phyloP scores from a whole-genome alignment of 2,329 filamentous ascomycete species.

The Pleoardoris graminearum region DNA sequence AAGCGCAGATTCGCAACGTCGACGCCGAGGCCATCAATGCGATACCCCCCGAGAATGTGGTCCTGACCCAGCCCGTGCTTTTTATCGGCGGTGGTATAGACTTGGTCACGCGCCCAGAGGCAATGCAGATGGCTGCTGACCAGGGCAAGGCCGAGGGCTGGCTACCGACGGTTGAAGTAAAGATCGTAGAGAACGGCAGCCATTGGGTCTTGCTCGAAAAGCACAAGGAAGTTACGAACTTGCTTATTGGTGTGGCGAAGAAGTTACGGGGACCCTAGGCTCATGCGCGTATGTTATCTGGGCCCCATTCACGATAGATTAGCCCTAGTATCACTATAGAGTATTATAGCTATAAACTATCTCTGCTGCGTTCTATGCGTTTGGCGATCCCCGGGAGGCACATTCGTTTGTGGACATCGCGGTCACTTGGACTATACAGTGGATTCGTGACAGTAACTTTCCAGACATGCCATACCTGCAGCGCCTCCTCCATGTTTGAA shows the following conservation, averaged over 20 bases:
- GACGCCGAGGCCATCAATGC: not conserved
- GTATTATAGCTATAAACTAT: too few relatives aligned
- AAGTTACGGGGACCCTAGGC: too few relatives aligned
- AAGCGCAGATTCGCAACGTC: conserved; percentile 1
- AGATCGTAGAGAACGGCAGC: not conserved
- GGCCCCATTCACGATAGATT: too few relatives aligned
- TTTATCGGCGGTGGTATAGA: conserved; percentile 7
- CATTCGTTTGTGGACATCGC: too few relatives aligned
- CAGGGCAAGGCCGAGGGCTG: not conserved
- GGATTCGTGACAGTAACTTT: too few relatives aligned
- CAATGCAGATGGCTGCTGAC: not conserved
- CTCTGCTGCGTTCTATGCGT: too few relatives aligned
- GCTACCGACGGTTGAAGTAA: not conserved
- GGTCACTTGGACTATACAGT: too few relatives aligned
- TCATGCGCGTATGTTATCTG: too few relatives aligned
- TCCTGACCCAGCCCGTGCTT: not conserved
- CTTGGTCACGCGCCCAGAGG: not conserved
- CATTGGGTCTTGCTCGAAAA: conserved; percentile 4
- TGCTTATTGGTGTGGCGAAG: not conserved
- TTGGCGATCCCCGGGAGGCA: too few relatives aligned
- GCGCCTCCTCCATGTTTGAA: too few relatives aligned
- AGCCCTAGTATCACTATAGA: too few relatives aligned
- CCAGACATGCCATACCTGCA: too few relatives aligned
- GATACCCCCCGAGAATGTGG: not conserved
- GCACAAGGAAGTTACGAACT: not conserved